These are phyloP conservation scores for Funneliformis caledonium DNA, from an alignment of 371 early-diverging fungal genomes.

Conservation along the genomic window DNA sequence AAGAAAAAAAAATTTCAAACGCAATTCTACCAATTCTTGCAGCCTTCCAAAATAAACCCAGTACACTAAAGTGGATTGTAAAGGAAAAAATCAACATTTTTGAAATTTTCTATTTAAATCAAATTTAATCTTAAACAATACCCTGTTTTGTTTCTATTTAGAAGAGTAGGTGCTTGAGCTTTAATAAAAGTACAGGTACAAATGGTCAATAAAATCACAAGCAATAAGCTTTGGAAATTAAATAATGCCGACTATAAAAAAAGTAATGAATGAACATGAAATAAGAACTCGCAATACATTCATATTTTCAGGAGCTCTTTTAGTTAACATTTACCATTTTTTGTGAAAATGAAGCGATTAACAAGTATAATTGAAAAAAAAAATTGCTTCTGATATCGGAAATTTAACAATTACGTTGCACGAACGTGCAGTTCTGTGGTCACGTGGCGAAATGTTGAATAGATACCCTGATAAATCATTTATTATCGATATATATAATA, in stretches of 20 bases:
- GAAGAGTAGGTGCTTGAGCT: slow-evolving; percentile 72
- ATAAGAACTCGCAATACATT: background rate
- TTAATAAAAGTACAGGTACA: slow-evolving; percentile 85
- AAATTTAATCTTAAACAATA: slow-evolving; percentile 39
- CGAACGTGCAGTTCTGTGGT: too few species aligned
- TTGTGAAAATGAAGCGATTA: too few species aligned
- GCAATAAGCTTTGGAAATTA: slow-evolving; percentile 79
- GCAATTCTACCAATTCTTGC: slow-evolving; percentile 72
- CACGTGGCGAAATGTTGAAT: too few species aligned
- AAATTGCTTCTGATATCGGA: too few species aligned
- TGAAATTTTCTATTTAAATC: background rate
- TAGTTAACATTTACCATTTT: background rate
- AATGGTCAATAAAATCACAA: slow-evolving; percentile 76
- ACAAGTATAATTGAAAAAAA: too few species aligned
- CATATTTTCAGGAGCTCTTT: background rate
- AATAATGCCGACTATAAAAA: slow-evolving; percentile 74
- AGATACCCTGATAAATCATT: too few species aligned
- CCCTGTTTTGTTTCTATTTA: slow-evolving; percentile 76
- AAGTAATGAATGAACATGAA: background rate
- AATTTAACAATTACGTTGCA: too few species aligned
- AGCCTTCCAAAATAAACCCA: slow-evolving; percentile 91
- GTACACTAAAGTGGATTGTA: slow-evolving; percentile 52
- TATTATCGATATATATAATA: too few species aligned
- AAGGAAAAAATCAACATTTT: background rate
- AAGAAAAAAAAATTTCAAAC: background rate